Base-by-base conservation (phyloP, 345 rosid species). In the Camelina hispida region DNA sequence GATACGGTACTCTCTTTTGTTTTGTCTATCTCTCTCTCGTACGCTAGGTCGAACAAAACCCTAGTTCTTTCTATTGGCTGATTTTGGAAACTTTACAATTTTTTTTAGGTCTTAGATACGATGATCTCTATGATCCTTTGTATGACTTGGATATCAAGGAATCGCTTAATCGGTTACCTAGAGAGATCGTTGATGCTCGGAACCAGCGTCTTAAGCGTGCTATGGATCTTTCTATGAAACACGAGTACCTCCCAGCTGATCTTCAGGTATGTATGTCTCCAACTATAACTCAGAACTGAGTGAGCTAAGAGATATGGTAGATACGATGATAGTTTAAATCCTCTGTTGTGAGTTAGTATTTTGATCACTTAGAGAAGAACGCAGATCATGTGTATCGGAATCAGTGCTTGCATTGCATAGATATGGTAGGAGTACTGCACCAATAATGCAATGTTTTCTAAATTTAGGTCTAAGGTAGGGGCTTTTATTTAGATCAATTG, bases 141-240 rank as follows among this genome's bases (percentile, higher is more conserved):
- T 87, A 84, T 74, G 96, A 92, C 54, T 60, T 87, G 86, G 97
- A 92, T 74, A 81, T 92, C 40, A 87, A 87, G 83, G 97, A 87
- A 54, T 87, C 97, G n/a, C 84, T 92, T 40, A 80, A 85, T 75
- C 85, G 97, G 68, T 80, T 92, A 6, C 96, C 97, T 0, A 79
- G 85, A 20, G 97, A 92, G 86, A 73, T 89, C 22, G 85, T 92
- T 35, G 92, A 92, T 73, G 96, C 96, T 5, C 90, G 96, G 6
- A 57, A 85, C 79, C 93, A 92, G 84, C 97, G 93, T 1, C 81
- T 92, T 63, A 89, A 88, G 86, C 97, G 96, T 50, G 96, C 97
- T 35, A 85, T 89, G 84, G 96, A 92, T 75, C 93, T 92, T 68
- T 92, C 97, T 57, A 84, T 89, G 96, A 92, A 92, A 83, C 96